Percentiles rank a stretch among this genome's conserved stretches.
Conservation (phyloP, 192 early-diverging fungal species). For the Coemansia sp. region DNA sequence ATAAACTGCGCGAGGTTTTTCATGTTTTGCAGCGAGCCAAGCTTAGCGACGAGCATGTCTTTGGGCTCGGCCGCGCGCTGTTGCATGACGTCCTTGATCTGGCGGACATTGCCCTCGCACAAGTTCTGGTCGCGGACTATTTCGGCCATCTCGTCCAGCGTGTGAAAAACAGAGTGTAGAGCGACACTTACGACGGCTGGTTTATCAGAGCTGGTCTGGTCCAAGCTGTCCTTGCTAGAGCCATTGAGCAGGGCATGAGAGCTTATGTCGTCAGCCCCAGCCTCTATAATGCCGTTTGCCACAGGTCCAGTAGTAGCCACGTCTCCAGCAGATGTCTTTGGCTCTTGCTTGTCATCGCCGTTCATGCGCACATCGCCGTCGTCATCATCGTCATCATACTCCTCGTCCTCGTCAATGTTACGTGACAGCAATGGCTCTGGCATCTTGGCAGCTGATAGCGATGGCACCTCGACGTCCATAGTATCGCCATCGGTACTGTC, state of each 20-base stretch:
- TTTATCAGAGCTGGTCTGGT: neutral
- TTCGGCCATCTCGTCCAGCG: slow-evolving; percentile 46
- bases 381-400: slow-evolving; percentile 47
- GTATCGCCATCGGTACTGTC: neutral
- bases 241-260: neutral
- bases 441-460: slow-evolving; percentile 2
- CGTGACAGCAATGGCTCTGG: slow-evolving; percentile 18
- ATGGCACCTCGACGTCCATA: slow-evolving; percentile 11
- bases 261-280: neutral
- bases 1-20: slow-evolving; percentile 78
- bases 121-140: slow-evolving; percentile 35
- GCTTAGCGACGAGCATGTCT: slow-evolving; percentile 48
- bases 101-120: slow-evolving; percentile 21
- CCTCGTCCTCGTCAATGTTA: slow-evolving; percentile 45
- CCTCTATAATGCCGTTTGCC: neutral
- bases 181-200: slow-evolving; percentile 7
- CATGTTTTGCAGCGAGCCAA: slow-evolving; percentile 47
- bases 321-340: neutral
- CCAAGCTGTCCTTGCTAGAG: neutral
- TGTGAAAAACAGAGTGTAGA: slow-evolving; percentile 33
- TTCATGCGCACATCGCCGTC: neutral
- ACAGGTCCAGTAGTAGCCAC: neutral
- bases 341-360: neutral
- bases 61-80: slow-evolving; percentile 44
- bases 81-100: slow-evolving; percentile 22